A percentile compares a stretch with the other conserved stretches of the same genome.
phyloP scores from a whole-genome alignment of 2,329 filamentous ascomycete species.

The Aspergillus proliferans region DNA sequence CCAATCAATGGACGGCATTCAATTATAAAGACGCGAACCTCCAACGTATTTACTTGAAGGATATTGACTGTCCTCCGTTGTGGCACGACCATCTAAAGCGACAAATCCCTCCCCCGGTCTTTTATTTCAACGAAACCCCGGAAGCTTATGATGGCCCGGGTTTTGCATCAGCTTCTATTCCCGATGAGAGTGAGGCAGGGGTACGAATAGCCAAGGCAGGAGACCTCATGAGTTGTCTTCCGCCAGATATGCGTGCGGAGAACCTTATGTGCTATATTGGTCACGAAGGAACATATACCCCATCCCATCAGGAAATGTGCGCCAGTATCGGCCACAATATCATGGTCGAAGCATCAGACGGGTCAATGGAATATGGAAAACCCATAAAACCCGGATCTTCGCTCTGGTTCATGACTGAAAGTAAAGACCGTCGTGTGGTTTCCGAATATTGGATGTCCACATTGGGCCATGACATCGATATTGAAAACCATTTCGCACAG shows the following conservation, averaged over 20 bases:
- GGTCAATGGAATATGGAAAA: constrained; percentile 61
- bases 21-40: constrained; percentile 73
- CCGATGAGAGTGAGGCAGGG: constrained; percentile 39
- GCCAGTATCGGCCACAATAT: constrained; percentile 94
- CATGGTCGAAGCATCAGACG: constrained; percentile 83
- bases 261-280: constrained; percentile 99
- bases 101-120: constrained; percentile 72
- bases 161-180: constrained; percentile 39
- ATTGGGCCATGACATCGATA: constrained; percentile 91
- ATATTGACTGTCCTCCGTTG: constrained; percentile 86
- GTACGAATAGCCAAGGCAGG: constrained; percentile 66
- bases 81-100: constrained; percentile 78
- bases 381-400: constrained; percentile 72
- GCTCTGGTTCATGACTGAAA: constrained; percentile 98
- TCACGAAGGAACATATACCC: constrained; percentile 94
- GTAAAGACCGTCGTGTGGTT: constrained; percentile 81
- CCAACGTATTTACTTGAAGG: constrained; percentile 90
- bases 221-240: constrained; percentile 91
- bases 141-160: constrained; percentile 52
- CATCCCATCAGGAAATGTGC: constrained; percentile 95
- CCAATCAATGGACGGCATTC: constrained; percentile 69
- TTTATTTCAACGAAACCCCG: constrained; percentile 81
- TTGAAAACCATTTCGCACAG: constrained; percentile 94
- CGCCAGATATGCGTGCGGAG: constrained; percentile 78
- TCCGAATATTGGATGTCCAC: constrained; percentile 91